Percentiles rank a stretch among this genome's conserved stretches.
phyloP scores from a whole-genome alignment of 106 monocot species.

The Acanthochlamys bracteata region DNA sequence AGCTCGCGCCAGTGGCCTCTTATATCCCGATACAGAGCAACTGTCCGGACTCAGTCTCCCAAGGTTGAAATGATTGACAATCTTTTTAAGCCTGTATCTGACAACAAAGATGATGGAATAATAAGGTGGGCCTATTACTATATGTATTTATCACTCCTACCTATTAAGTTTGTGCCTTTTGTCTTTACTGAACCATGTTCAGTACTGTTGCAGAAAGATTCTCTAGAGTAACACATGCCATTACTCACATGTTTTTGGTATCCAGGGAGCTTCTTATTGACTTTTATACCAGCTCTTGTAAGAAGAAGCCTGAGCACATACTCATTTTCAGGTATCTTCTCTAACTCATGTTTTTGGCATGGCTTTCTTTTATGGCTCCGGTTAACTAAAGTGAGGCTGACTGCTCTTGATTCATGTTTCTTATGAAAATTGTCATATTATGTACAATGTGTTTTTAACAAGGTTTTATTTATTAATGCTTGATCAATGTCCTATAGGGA shows the following conservation, averaged over 20 bases:
- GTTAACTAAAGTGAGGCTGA: too few species aligned
- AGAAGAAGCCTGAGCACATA: slow-evolving; percentile 69
- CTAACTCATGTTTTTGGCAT: too few species aligned
- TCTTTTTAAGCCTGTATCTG: slow-evolving; percentile 62
- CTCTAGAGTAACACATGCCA: too few species aligned
- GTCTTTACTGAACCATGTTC: background rate
- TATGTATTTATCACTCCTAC: too few species aligned
- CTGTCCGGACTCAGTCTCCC: slow-evolving; percentile 70
- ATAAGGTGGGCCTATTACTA: slow-evolving; percentile 33
- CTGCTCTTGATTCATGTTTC: too few species aligned
- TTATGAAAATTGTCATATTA: too few species aligned
- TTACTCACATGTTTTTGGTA: too few species aligned
- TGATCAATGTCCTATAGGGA: slow-evolving; percentile 39
- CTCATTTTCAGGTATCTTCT: slow-evolving; percentile 86
- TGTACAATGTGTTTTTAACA: too few species aligned
- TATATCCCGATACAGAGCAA: slow-evolving; percentile 79
- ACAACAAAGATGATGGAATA: slow-evolving; percentile 58
- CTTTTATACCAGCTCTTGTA: slow-evolving; percentile 67
- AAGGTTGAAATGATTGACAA: slow-evolving; percentile 94
- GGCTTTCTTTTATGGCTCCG: too few species aligned
- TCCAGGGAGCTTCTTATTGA: slow-evolving; percentile 28
- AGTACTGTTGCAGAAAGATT: too few species aligned
- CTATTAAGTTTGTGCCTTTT: too few species aligned
- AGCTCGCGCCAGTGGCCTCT: slow-evolving; percentile 85
- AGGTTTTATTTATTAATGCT: background rate